Base-by-base conservation (phyloP, 176 grass and related monocot species). In the Olyra latifolia region DNA sequence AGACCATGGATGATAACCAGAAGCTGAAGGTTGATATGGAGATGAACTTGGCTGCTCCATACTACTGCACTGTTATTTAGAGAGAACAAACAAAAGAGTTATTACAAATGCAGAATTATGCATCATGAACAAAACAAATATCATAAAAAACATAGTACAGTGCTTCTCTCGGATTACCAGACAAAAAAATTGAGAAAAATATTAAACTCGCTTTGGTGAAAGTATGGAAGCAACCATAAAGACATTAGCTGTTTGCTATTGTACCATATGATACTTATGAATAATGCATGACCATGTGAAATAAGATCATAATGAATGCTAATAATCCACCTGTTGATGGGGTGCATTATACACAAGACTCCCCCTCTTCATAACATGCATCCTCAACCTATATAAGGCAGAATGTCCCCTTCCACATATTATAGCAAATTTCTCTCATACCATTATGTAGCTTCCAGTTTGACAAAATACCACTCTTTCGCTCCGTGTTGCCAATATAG, bases 21-120 rank as follows among this genome's bases (percentile, higher is more conserved):
- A 69, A 74, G 80, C 67, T 88, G 68, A 88, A 69, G 85, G 77
- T 55, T 65, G 80, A 53, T 94, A 90, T 50, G 43, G 69, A 80
- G 89, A 84, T 79, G 46, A 76, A 84, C 74, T 88, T 57, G 72
- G 30, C 70, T 87, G 79, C 27, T 82, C 80, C 30, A 84, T 66
- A 60, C 80, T 68, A 45, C 66, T 88, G 66, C 38, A 46, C 88
- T 93, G 85, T 72, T 39, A 72, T 67, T 83, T 47, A 15, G 40
- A 27, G 42, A 40, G 6, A 86, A 71, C 46, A 47, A 71, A n/a
- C 67, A 59, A 8, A 88, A 32, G 68, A 68, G 84, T 3, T 44
- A 71, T 54, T 41, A 71, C 77, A 46, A 76, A 76, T 22, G 74
- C 35, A 67, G 47, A 77, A 52, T 39, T 49, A 73, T 46, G 39